These are phyloP conservation scores for Maudiozyma humilis DNA, from an alignment of 1,139 yeast genomes.

Conservation along the genomic window DNA sequence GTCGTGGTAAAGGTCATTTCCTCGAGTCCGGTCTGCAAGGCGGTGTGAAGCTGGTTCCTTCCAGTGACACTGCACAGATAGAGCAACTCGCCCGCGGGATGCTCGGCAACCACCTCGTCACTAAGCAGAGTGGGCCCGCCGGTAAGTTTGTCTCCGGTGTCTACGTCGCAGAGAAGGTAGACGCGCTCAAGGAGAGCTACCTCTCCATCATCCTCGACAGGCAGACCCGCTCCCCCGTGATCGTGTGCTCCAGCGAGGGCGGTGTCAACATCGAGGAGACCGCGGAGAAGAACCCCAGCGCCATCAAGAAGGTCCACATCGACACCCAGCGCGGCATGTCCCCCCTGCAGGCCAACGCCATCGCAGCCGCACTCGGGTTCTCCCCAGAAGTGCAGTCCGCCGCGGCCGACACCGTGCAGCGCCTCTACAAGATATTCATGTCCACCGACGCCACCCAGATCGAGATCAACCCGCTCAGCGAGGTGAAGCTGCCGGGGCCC, in stretches of 20 bases:
- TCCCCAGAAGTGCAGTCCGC: constrained; percentile 68
- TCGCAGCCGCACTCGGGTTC: constrained; percentile 79
- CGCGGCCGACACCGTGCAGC: constrained; percentile 81
- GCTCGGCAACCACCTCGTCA: constrained; percentile 87
- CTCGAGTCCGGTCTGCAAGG: constrained; percentile 85
- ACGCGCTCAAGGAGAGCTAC: constrained; percentile 90
- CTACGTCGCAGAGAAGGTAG: constrained; percentile 89
- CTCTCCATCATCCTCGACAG: constrained; percentile 94
- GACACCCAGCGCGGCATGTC: constrained; percentile 79
- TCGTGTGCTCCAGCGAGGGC: constrained; percentile 95
- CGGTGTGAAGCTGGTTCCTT: constrained; percentile 76
- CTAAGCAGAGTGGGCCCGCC: constrained; percentile 96
- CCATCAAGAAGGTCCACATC: constrained; percentile 83
- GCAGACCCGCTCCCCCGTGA: constrained; percentile 78
- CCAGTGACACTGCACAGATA: constrained; percentile 75
- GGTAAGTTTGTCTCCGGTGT: constrained; percentile 98
- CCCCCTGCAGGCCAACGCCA: constrained; percentile 61
- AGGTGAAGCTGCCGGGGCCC: constrained; percentile 39
- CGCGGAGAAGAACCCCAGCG: constrained; percentile 84
- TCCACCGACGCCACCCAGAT: constrained; percentile 97
- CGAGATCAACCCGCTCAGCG: constrained; percentile 96
- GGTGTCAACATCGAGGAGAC: constrained; percentile 99
- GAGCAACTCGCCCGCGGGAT: constrained; percentile 77
- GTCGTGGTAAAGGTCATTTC: constrained; percentile 98
- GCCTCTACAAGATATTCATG: constrained; percentile 76